A percentile compares a stretch with the other conserved stretches of the same genome.
Conservation (phyloP, 1,284 basidiomycete species). For the Ustilago lituana region DNA sequence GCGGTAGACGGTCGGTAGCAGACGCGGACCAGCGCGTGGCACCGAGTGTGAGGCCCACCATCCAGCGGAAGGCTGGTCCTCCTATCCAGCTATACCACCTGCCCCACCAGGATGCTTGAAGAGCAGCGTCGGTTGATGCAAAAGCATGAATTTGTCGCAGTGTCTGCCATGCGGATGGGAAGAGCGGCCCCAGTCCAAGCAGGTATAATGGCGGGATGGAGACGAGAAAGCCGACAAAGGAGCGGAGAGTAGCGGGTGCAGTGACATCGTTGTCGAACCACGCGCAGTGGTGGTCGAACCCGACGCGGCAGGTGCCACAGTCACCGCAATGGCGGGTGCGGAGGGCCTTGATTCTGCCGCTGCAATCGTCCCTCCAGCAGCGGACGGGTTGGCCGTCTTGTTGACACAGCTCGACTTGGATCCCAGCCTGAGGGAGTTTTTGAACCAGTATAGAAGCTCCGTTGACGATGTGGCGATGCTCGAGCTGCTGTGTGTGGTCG, state of each 20-base stretch:
- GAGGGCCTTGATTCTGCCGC: constrained; percentile 18
- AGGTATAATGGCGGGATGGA: constrained; percentile 24
- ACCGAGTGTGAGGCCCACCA: constrained; percentile 16
- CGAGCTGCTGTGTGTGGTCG: background rate
- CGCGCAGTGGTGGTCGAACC: constrained; percentile 51
- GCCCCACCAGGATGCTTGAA: constrained; percentile 15
- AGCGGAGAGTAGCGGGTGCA: constrained; percentile 14
- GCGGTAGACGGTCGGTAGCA: background rate
- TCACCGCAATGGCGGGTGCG: constrained; percentile 45
- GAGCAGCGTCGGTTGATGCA: background rate
- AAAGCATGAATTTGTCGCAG: background rate
- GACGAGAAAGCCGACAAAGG: constrained; percentile 25
- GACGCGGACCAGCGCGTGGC: background rate
- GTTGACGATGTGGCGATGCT: background rate
- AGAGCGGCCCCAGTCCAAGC: constrained; percentile 19
- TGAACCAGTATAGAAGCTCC: background rate
- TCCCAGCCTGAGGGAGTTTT: background rate
- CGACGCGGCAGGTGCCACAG: constrained; percentile 35
- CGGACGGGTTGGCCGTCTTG: constrained; percentile 21
- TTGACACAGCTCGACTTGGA: constrained; percentile 12
- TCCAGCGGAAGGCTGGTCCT: constrained; percentile 32
- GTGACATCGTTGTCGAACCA: constrained; percentile 52
- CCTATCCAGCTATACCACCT: constrained; percentile 40
- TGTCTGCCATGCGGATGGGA: constrained; percentile 14
- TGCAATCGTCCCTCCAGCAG: constrained; percentile 34